Percentiles rank a stretch among this genome's conserved stretches.
Evolutionary conservation across 2,329 filamentous ascomycete species (phyloP).

Genomic region (Colletotrichum navitas): DNA sequence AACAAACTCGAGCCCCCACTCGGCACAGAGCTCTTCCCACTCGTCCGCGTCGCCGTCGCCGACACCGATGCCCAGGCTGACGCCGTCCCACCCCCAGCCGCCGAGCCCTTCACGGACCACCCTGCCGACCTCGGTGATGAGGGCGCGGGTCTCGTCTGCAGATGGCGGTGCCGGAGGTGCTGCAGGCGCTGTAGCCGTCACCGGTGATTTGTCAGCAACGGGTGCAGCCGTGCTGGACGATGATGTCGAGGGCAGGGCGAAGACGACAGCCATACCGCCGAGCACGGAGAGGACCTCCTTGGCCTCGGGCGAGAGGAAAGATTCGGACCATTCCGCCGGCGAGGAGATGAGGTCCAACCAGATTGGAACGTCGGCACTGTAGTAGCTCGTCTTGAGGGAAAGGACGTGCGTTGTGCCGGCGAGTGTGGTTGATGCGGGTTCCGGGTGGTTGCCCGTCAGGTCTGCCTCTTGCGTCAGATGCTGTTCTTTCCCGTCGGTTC

Average conservation of each 20-base stretch:
- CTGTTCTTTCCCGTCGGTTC: slow-evolving; percentile 9
- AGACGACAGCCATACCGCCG: slow-evolving; percentile 70
- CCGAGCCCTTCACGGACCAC: slow-evolving; percentile 70
- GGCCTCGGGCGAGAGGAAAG: slow-evolving; percentile 72
- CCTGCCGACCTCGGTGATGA: slow-evolving; percentile 66
- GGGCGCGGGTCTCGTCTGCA: slow-evolving; percentile 49
- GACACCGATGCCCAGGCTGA: slow-evolving; percentile 70
- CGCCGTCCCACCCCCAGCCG: slow-evolving; percentile 74
- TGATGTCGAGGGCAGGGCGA: slow-evolving; percentile 53
- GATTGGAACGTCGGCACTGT: slow-evolving; percentile 70
- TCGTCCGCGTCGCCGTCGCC: slow-evolving; percentile 60
- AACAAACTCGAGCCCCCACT: slow-evolving; percentile 73
- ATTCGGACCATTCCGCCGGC: slow-evolving; percentile 66
- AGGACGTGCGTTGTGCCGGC: slow-evolving; percentile 72
- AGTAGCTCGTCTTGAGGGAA: slow-evolving; percentile 70
- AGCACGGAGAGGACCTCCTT: slow-evolving; percentile 72
- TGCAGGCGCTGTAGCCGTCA: neutral
- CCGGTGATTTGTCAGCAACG: no score
- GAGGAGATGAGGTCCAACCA: slow-evolving; percentile 74
- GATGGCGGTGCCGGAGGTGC: slow-evolving; percentile 17
- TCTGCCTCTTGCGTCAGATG: slow-evolving; percentile 53
- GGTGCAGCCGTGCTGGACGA: neutral
- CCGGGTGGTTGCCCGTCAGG: slow-evolving; percentile 63
- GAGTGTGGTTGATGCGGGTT: slow-evolving; percentile 56
- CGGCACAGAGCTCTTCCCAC: slow-evolving; percentile 72